phyloP scores from a whole-genome alignment of 1,139 yeast species.

The Yamadazyma diospyri region DNA sequence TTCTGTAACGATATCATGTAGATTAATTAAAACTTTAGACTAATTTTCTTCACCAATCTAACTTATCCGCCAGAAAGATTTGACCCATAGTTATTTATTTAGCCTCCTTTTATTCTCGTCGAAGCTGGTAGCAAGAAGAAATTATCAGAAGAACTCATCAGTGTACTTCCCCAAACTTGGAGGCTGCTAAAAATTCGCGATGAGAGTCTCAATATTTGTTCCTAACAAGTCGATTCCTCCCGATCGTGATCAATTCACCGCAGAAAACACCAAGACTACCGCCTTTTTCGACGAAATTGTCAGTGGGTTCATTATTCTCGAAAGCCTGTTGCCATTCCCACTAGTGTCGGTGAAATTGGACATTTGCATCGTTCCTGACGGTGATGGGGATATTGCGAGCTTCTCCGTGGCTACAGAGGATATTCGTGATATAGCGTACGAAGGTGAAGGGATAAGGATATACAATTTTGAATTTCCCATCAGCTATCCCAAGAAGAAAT shows the following conservation, averaged over 20 bases:
- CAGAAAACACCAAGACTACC: not conserved
- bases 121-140: too few relatives aligned
- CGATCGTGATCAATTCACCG: conserved; percentile 1
- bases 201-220: conserved; percentile 5
- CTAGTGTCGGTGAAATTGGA: conserved; percentile 17
- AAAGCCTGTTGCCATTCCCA: not conserved
- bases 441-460: conserved; percentile 8
- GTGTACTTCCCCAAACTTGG: too few relatives aligned
- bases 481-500: conserved; percentile 34
- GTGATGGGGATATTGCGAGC: conserved; percentile 13
- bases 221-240: conserved; percentile 4
- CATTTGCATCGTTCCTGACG: conserved; percentile 27
- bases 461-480: conserved; percentile 32
- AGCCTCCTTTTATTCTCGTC: too few relatives aligned
- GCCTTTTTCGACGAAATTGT: conserved; percentile 14
- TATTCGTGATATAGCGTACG: conserved; percentile 12
- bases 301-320: conserved; percentile 9
- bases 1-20: conserved; percentile 4
- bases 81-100: too few relatives aligned
- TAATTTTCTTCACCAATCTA: too few relatives aligned
- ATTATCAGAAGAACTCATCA: too few relatives aligned
- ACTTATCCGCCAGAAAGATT: too few relatives aligned
- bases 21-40: too few relatives aligned
- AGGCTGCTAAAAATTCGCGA: too few relatives aligned
- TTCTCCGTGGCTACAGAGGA: conserved; percentile 5